Evolutionary conservation across 768 basidiomycete genomes (phyloP).

Genomic region (Hirschioporus abietinus): DNA sequence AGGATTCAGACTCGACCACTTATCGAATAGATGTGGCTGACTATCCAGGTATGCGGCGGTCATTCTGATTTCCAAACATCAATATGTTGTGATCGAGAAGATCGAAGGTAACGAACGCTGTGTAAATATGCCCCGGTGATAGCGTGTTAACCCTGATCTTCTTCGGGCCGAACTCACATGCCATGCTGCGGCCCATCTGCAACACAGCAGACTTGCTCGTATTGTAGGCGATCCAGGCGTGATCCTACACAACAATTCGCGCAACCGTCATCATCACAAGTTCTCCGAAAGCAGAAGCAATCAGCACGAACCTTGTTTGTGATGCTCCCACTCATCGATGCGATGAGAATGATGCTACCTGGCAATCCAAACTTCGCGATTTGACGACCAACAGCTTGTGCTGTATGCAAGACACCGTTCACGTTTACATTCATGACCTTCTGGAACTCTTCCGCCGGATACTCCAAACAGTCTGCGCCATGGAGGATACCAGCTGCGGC

Average conservation of each 20-base stretch:
- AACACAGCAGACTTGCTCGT: constrained; percentile 72
- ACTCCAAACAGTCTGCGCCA: constrained; percentile 55
- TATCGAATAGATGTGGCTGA: constrained; percentile 54
- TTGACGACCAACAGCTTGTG: constrained; percentile 54
- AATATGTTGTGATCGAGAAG: constrained; percentile 4
- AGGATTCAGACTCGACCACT: constrained; percentile 68
- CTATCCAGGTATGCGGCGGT: constrained; percentile 66
- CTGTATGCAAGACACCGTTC: constrained; percentile 55
- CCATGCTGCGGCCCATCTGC: constrained; percentile 80
- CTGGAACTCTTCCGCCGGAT: constrained; percentile 58
- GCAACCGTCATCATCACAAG: constrained; percentile 5
- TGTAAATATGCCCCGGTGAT: constrained; percentile 75
- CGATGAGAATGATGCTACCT: constrained; percentile 56
- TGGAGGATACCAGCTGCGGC: constrained; percentile 75
- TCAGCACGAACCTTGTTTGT: constrained; percentile 52
- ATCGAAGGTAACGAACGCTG: constrained; percentile 37
- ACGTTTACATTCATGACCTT: constrained; percentile 65
- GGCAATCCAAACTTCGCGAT: constrained; percentile 43
- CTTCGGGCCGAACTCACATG: constrained; percentile 65
- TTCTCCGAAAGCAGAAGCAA: neutral
- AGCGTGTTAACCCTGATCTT: constrained; percentile 70
- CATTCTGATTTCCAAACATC: constrained; percentile 43
- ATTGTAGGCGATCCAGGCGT: constrained; percentile 75
- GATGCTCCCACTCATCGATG: constrained; percentile 60
- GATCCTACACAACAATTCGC: constrained; percentile 39